These are phyloP conservation scores for Urochloa ruziziensis DNA, from an alignment of 176 grass and related monocot genomes.

Conservation along the genomic window DNA sequence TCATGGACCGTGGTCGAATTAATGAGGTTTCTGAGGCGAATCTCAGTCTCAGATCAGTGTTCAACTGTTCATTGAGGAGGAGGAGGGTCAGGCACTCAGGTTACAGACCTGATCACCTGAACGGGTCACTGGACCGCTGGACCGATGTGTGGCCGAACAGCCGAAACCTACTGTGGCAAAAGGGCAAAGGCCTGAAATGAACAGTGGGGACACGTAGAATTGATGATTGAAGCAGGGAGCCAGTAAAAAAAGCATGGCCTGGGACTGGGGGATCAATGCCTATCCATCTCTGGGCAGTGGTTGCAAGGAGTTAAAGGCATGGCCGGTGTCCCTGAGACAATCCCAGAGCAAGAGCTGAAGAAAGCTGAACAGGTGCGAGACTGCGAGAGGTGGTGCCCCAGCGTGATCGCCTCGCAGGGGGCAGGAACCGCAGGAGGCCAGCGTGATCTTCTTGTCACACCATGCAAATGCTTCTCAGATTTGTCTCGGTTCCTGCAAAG, in stretches of 20 bases:
- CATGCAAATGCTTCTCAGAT: not conserved
- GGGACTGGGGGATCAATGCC: not conserved
- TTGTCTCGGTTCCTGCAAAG: not conserved
- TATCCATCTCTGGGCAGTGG: not conserved
- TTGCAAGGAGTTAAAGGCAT: conserved; percentile 39
- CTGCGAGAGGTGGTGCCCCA: not conserved
- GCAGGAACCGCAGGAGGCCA: not conserved
- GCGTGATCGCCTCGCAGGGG: not conserved
- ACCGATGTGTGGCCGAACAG: not conserved
- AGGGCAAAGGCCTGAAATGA: not conserved
- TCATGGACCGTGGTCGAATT: not conserved
- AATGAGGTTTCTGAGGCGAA: not conserved
- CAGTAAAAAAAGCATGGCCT: not conserved
- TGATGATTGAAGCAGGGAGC: not conserved
- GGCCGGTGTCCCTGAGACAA: not conserved
- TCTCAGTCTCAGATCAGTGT: not conserved
- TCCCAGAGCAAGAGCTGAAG: not conserved
- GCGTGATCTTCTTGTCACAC: conserved; percentile 7
- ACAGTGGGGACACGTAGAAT: conserved; percentile 23
- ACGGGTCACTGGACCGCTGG: not conserved
- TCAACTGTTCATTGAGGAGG: not conserved
- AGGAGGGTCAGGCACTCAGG: not conserved
- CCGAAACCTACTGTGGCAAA: not conserved
- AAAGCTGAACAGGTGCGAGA: not conserved
- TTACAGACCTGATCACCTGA: no score